phyloP scores from a whole-genome alignment of 2,329 filamentous ascomycete species.

The Trichoderma gracile region DNA sequence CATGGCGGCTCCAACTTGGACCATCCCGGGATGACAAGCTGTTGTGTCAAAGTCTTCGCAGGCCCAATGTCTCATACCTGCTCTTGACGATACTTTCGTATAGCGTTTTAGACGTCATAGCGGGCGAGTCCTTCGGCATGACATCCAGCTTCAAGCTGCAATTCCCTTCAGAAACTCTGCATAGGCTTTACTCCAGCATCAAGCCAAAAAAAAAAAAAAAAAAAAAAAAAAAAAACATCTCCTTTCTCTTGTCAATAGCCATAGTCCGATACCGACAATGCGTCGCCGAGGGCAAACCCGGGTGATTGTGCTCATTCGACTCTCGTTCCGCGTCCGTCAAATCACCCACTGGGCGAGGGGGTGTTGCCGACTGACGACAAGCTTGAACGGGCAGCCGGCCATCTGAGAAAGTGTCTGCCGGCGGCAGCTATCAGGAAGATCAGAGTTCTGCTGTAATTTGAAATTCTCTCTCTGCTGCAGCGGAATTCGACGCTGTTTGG shows the following conservation, averaged over 20 bases:
- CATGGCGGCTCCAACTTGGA: too few relatives aligned
- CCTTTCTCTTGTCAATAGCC: background rate
- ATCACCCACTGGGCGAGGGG: background rate
- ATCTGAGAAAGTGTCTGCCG: constrained; percentile 7
- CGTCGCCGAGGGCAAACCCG: background rate
- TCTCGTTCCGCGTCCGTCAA: background rate
- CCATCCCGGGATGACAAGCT: too few relatives aligned
- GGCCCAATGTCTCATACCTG: too few relatives aligned
- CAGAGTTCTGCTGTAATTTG: background rate
- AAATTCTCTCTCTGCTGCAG: background rate
- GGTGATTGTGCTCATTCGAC: background rate
- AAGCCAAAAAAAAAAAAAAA: background rate
- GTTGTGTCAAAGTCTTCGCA: too few relatives aligned
- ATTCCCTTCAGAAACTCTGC: constrained; percentile 1
- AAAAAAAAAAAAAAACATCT: background rate
- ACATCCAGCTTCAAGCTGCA: background rate
- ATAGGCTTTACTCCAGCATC: background rate
- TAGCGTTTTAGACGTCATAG: constrained; percentile 4
- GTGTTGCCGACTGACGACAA: background rate
- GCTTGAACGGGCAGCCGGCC: background rate
- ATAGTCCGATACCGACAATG: background rate
- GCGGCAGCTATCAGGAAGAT: background rate
- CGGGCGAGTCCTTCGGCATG: background rate
- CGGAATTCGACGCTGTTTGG: background rate
- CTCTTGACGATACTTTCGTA: background rate